phyloP scores from a whole-genome alignment of 805 yeast genomes.

The Candida cerambycidarum region DNA sequence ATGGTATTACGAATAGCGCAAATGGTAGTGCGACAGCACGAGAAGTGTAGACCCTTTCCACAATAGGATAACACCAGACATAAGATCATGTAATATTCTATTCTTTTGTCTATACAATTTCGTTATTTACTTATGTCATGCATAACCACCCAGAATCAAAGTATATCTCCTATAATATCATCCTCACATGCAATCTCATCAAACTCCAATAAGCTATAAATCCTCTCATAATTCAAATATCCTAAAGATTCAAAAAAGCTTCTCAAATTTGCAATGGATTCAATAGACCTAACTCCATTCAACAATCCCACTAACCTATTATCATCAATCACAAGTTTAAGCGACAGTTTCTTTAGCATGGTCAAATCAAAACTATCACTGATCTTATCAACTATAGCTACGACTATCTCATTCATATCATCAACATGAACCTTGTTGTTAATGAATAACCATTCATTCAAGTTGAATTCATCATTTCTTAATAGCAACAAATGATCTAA shows the following conservation, averaged over 20 bases:
- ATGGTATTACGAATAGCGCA: no score
- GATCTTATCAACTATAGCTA: conserved; percentile 51
- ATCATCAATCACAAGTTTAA: conserved; percentile 34
- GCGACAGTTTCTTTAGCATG: conserved; percentile 33
- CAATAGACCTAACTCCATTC: conserved; percentile 39
- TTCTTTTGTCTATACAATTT: no score
- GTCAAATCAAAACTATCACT: conserved; percentile 32
- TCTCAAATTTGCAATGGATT: conserved; percentile 48
- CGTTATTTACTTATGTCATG: no score
- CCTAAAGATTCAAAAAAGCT: conserved; percentile 68
- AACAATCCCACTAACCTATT: conserved; percentile 45
- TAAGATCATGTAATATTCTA: no score
- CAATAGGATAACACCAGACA: no score
- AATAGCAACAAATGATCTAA: conserved; percentile 71
- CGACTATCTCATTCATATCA: conserved; percentile 26
- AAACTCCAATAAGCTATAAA: conserved; percentile 47
- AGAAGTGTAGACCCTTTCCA: no score
- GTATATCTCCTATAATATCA: conserved; percentile 63
- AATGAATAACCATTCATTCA: conserved; percentile 83
- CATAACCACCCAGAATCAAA: no score
- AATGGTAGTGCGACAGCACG: no score
- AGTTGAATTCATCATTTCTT: conserved; percentile 73
- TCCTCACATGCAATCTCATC: conserved; percentile 45
- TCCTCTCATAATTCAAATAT: conserved; percentile 62
- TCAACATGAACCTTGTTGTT: conserved; percentile 60